These are phyloP conservation scores for Canavalia ensiformis DNA, from an alignment of 306 rosid genomes.

Conservation along the genomic window DNA sequence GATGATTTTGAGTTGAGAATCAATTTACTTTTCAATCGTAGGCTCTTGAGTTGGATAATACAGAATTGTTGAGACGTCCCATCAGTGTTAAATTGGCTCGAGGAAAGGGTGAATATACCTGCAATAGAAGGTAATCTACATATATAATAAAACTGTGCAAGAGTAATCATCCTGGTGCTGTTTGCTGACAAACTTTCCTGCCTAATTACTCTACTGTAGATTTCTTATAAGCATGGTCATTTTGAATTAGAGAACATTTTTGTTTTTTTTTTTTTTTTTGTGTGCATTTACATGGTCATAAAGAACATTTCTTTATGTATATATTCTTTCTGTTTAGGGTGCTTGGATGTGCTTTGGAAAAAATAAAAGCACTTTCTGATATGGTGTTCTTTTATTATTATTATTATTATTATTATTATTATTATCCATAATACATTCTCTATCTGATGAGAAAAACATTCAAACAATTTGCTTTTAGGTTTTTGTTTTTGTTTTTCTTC, in stretches of 20 bases:
- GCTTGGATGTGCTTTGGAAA: neutral
- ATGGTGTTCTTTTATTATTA: neutral
- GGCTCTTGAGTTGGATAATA: slow-evolving; percentile 53
- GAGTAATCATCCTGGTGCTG: neutral
- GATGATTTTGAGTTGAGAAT: slow-evolving; percentile 29
- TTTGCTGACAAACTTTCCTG: neutral
- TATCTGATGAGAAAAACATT: neutral
- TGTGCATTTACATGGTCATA: neutral
- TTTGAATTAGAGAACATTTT: slow-evolving; percentile 1
- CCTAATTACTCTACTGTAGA: neutral
- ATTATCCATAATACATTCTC: neutral
- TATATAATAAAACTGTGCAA: slow-evolving; percentile 4
- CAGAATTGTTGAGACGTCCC: slow-evolving; percentile 39
- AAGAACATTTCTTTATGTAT: neutral
- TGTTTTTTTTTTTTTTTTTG: neutral
- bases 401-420: too few relatives aligned
- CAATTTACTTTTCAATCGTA: slow-evolving; percentile 17
- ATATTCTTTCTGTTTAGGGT: neutral
- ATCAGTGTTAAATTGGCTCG: slow-evolving; percentile 36
- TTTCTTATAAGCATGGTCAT: neutral
- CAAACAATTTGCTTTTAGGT: slow-evolving; percentile 2
- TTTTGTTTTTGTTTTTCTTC: neutral
- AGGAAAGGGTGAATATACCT: slow-evolving; percentile 30
- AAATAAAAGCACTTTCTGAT: neutral
- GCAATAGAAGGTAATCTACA: slow-evolving; percentile 52